Conservation (phyloP, 176 grass and related monocot species). For the Bromus sterilis region DNA sequence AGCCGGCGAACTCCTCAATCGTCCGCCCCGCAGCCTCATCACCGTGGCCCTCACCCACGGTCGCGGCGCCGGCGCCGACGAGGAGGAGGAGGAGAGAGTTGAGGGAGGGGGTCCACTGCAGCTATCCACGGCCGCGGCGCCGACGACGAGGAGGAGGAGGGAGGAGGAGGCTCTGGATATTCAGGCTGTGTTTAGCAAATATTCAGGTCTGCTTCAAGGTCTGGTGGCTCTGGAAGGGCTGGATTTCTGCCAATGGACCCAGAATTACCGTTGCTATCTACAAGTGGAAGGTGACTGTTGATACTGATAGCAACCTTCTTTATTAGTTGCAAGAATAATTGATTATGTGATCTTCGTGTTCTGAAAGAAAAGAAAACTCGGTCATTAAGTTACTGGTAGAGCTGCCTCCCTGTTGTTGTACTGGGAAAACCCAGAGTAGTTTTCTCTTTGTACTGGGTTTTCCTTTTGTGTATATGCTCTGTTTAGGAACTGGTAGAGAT, state of each 20-base stretch:
- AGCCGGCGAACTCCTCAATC: too few relatives aligned
- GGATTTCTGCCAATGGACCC: conserved; percentile 34
- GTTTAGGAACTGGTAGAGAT: neutral
- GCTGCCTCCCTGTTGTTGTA: too few relatives aligned
- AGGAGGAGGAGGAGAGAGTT: too few relatives aligned
- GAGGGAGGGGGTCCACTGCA: too few relatives aligned
- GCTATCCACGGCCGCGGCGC: too few relatives aligned
- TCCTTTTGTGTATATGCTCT: conserved; percentile 1
- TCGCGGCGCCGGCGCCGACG: too few relatives aligned
- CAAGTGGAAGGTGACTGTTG: conserved; percentile 51
- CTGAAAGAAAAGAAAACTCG: neutral
- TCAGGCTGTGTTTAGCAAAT: too few relatives aligned
- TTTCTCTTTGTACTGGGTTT: neutral
- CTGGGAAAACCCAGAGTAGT: too few relatives aligned
- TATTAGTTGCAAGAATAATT: neutral
- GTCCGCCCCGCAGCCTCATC: too few relatives aligned
- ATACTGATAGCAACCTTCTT: neutral
- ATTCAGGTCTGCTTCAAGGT: conserved; percentile 66
- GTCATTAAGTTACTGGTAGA: neutral
- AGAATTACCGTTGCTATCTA: conserved; percentile 43
- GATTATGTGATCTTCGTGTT: conserved; percentile 1
- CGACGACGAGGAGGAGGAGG: too few relatives aligned
- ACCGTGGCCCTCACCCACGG: too few relatives aligned
- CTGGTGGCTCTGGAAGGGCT: conserved; percentile 54
- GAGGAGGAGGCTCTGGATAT: too few relatives aligned